These are phyloP conservation scores for Phytophthora idaei DNA, from an alignment of 352 stramenopile species.

Conservation along the genomic window DNA sequence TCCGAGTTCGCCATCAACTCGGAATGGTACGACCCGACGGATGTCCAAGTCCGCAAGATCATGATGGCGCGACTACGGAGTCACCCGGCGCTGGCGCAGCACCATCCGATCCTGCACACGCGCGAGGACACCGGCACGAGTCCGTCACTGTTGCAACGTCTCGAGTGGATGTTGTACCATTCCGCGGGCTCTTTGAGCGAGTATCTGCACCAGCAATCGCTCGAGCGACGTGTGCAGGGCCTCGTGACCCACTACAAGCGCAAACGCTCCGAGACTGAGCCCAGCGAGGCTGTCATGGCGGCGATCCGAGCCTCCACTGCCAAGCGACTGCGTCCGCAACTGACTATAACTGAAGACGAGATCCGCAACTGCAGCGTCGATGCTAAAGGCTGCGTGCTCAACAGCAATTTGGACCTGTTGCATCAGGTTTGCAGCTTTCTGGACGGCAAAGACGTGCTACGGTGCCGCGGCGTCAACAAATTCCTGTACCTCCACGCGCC, in stretches of 20 bases:
- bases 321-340: constrained; percentile 17
- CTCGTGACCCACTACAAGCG: constrained; percentile 73
- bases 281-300: constrained; percentile 18
- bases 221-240: constrained; percentile 74
- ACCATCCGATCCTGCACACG: constrained; percentile 35
- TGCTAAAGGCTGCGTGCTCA: constrained; percentile 41
- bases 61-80: constrained; percentile 55
- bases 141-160: constrained; percentile 66
- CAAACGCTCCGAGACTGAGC: constrained; percentile 27
- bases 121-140: constrained; percentile 26
- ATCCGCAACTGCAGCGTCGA: constrained; percentile 18
- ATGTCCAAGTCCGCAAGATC: constrained; percentile 51
- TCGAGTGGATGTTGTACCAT: constrained; percentile 83
- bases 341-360: constrained; percentile 28
- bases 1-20: constrained; percentile 13
- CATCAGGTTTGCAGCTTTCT: constrained; percentile 63
- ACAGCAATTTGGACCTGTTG: constrained; percentile 64
- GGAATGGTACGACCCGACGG: constrained; percentile 41
- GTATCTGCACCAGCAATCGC: constrained; percentile 64
- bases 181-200: constrained; percentile 66
- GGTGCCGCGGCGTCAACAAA: constrained; percentile 49
- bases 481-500: constrained; percentile 57
- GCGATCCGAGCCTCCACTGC: constrained; percentile 16
- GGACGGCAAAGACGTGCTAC: constrained; percentile 53
- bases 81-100: constrained; percentile 36